Evolutionary conservation across 257 asterid species (phyloP).

Genomic region (Nicotiana undulata): DNA sequence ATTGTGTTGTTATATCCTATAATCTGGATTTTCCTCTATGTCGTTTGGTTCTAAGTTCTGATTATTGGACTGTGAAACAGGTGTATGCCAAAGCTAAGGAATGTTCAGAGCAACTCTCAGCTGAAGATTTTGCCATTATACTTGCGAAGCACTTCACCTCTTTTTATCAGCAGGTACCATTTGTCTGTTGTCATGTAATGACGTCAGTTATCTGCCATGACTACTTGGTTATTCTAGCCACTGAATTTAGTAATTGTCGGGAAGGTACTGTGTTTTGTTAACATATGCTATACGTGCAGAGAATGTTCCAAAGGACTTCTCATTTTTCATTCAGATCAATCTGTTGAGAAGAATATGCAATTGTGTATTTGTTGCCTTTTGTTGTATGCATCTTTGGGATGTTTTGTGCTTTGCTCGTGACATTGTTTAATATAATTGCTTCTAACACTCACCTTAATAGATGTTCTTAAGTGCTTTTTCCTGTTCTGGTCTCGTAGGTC

Average conservation of each 20-base stretch:
- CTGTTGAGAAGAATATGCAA: background rate
- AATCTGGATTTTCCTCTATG: background rate
- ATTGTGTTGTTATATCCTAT: background rate
- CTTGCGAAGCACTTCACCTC: conserved; percentile 88
- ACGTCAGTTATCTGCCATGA: background rate
- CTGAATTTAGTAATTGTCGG: background rate
- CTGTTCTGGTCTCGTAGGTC: conserved; percentile 38
- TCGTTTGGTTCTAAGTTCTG: background rate
- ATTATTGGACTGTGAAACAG: conserved; percentile 31
- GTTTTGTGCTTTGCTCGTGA: background rate
- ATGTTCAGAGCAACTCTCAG: conserved; percentile 51
- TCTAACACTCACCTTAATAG: background rate
- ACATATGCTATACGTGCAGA: background rate
- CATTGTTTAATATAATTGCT: background rate
- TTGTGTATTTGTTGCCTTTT: background rate
- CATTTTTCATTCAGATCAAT: background rate
- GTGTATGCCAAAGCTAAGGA: conserved; percentile 96
- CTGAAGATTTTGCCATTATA: conserved; percentile 75
- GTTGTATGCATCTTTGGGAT: background rate
- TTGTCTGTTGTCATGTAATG: background rate
- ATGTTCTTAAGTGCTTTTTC: background rate
- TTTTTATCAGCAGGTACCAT: conserved; percentile 58
- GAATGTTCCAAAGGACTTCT: background rate
- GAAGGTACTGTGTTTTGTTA: background rate
- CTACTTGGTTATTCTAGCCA: background rate